Base-by-base conservation (phyloP, 345 rosid genomes). In the Draba incana region DNA sequence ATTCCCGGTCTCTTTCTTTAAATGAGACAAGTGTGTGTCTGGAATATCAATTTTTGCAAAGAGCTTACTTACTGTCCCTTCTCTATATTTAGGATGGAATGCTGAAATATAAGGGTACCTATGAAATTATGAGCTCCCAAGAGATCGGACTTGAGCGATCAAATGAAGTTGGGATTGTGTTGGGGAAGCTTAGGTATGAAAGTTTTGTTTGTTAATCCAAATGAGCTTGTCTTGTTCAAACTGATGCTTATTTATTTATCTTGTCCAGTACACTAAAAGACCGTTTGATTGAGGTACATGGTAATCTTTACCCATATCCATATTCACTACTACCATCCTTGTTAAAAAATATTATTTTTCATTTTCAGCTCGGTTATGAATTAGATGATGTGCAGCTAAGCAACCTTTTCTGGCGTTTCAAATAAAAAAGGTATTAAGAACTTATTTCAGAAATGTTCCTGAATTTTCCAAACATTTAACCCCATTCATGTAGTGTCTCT, bases 91-190 rank as follows among this genome's bases (percentile, higher is more conserved):
- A 88, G 97, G 91, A 91, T 58, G 96, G 97, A 80, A 86, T 91
- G 97, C 83, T 88, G 41, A 88, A 86, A 70, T 89, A 91, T 77
- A 84, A 86, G 67, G 77, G 86, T 57, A 91, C 96, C 6, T 91
- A 91, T 81, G 97, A 91, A 80, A 91, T 91, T 50, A 86, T 91
- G n/a, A 67, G 77, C 37, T 92, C 91, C 6, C 92, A 88, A 39
- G 96, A 86, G 78, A 85, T 91, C 15, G 97, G 97, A 27, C 91
- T 88, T 57, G 91, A 91, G 54, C 70, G 97, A 66, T 57, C 89
- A 38, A 88, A 86, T 62, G 86, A 84, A 23, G 91, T 88, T 51
- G 92, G 96, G 45, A 88, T 91, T 73, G 96, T 91, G 63, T 88
- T 88, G 33, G 97, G 95, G 39, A 91, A 88, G 76, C 88, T 88